Evolutionary conservation across 129 eudicot species (phyloP).

Genomic region (Helianthus annuus): HanXRQr2.0-SUNRISE NC_035443.2:75320245-75320744

Average conservation of each 20-base stretch:
- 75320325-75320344: conserved; percentile 41
- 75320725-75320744: no score
- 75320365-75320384: conserved; percentile 75
- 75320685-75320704: no score
- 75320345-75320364: conserved; percentile 91
- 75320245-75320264: conserved; percentile 49
- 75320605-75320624: no score
- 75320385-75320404: conserved; percentile 58
- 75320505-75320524: conserved; percentile 39
- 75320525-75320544: no score
- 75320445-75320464: conserved; percentile 44
- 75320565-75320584: no score
- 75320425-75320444: conserved; percentile 43
- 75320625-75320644: no score
- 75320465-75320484: conserved; percentile 48
- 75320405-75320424: conserved; percentile 67
- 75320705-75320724: no score
- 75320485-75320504: conserved; percentile 73
- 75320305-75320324: conserved; percentile 20
- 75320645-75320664: no score
- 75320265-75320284: conserved; percentile 48
- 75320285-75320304: conserved; percentile 20
- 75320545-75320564: no score
- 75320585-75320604: no score
- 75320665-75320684: no score